Conservation (phyloP, 768 basidiomycete genomes). For the Mycena venus region DNA sequence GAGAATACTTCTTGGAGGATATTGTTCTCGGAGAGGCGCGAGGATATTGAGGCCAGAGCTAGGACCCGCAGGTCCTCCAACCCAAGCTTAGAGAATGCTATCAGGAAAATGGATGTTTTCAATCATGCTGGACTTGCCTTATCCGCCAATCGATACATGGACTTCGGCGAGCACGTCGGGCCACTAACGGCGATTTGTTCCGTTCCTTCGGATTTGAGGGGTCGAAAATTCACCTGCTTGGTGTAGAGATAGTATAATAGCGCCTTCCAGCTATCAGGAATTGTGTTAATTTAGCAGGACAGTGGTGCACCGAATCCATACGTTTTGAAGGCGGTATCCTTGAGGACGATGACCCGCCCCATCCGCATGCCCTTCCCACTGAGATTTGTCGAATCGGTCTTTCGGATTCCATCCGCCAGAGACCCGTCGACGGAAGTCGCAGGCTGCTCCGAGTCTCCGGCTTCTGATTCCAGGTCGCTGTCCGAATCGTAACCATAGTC, state of each 20-base stretch:
- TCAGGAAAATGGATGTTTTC: neutral
- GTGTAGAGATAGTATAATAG: constrained; percentile 57
- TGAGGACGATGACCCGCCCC: constrained; percentile 32
- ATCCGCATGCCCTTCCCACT: neutral
- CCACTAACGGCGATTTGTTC: constrained; percentile 3
- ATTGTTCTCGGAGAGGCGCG: constrained; percentile 35
- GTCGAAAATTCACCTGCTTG: constrained; percentile 44
- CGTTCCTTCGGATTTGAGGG: constrained; percentile 41
- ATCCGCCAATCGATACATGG: constrained; percentile 57
- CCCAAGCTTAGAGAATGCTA: constrained; percentile 28
- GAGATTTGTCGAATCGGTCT: neutral
- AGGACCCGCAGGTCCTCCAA: constrained; percentile 30
- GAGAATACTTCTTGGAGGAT: constrained; percentile 42
- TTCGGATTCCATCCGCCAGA: neutral
- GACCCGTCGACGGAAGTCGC: too few relatives aligned
- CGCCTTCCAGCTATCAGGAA: constrained; percentile 49
- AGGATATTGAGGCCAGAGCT: constrained; percentile 35
- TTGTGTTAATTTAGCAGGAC: too few relatives aligned
- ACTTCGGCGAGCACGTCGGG: constrained; percentile 55
- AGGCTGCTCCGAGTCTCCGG: neutral
- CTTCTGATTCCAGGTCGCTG: constrained; percentile 35
- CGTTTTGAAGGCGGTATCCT: constrained; percentile 38
- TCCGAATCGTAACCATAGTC: constrained; percentile 37
- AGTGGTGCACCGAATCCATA: too few relatives aligned
- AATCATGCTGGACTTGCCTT: constrained; percentile 42